Conservation (phyloP, 2,329 filamentous ascomycete species). For the Penicillium sp. region DNA sequence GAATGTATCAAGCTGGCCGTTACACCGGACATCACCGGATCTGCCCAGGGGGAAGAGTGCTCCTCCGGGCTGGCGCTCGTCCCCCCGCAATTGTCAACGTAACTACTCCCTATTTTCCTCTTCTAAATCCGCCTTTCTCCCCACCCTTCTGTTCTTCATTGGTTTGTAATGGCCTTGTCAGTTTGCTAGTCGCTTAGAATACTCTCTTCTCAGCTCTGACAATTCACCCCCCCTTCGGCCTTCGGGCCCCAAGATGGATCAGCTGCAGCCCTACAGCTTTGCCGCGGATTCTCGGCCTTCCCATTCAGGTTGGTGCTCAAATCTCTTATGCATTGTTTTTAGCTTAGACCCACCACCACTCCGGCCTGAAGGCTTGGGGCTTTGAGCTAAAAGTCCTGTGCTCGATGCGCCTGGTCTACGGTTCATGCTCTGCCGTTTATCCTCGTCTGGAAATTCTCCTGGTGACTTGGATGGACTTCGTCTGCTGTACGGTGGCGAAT, state of each 20-base stretch:
- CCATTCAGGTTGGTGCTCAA: conserved; percentile 29
- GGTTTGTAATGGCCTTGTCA: conserved; percentile 3
- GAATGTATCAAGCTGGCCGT: not conserved
- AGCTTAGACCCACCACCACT: conserved; percentile 1
- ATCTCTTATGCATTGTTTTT: not conserved
- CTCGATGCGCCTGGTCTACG: not conserved
- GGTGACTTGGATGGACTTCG: not conserved
- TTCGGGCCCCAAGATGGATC: conserved; percentile 27
- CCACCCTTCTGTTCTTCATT: conserved; percentile 15
- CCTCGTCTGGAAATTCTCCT: not conserved
- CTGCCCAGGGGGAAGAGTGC: conserved; percentile 5
- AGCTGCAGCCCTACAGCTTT: conserved; percentile 22
- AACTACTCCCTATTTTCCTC: conserved; percentile 21
- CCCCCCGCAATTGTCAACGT: conserved; percentile 16
- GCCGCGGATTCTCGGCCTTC: conserved; percentile 20
- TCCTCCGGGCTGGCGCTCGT: conserved; percentile 27
- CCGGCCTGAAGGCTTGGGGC: not conserved
- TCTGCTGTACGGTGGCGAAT: not conserved
- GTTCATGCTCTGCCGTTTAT: not conserved
- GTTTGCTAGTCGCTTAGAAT: not conserved
- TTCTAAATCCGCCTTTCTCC: conserved; percentile 21
- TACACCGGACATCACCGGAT: conserved; percentile 24
- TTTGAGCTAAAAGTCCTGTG: not conserved
- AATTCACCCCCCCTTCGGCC: conserved; percentile 7
- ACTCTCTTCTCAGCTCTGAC: not conserved